Evolutionary conservation across 1,284 basidiomycete genomes (phyloP).

Genomic region (Ustilago trichophora): DNA sequence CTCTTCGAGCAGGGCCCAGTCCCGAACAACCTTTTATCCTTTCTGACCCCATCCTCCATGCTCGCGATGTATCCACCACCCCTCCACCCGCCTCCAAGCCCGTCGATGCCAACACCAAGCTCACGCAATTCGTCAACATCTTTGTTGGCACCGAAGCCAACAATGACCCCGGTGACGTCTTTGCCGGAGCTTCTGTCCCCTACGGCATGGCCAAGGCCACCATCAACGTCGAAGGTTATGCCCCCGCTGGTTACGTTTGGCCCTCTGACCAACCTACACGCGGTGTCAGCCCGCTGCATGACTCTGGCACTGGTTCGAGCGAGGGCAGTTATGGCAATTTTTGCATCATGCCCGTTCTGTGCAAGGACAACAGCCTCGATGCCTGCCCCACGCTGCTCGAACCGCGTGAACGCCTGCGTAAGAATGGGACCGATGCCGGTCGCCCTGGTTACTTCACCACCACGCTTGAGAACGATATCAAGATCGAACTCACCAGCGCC

Average conservation of each 20-base stretch:
- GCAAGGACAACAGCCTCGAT: slow-evolving; percentile 39
- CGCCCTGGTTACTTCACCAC: slow-evolving; percentile 57
- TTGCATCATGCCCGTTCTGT: slow-evolving; percentile 56
- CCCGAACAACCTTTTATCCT: slow-evolving; percentile 15
- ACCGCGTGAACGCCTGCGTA: slow-evolving; percentile 38
- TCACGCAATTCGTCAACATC: slow-evolving; percentile 38
- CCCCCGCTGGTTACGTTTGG: slow-evolving; percentile 54
- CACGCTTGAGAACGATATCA: slow-evolving; percentile 54
- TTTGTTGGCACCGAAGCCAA: slow-evolving; percentile 47
- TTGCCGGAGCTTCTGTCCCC: slow-evolving; percentile 52
- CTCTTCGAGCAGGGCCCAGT: slow-evolving; percentile 5
- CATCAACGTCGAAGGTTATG: slow-evolving; percentile 55
- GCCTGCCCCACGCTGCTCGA: slow-evolving; percentile 55
- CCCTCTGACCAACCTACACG: slow-evolving; percentile 42
- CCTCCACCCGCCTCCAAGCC: neutral
- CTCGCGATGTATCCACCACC: neutral
- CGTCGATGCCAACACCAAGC: neutral
- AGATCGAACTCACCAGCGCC: slow-evolving; percentile 54
- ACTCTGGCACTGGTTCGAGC: slow-evolving; percentile 58
- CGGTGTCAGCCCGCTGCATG: slow-evolving; percentile 55
- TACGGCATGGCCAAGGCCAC: slow-evolving; percentile 60
- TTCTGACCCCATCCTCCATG: neutral
- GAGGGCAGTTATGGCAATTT: slow-evolving; percentile 57
- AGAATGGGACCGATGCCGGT: slow-evolving; percentile 40
- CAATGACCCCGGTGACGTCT: slow-evolving; percentile 46